Evolutionary conservation across 2,329 filamentous ascomycete genomes (phyloP).

Genomic region (Zymoseptoria crescenta): DNA sequence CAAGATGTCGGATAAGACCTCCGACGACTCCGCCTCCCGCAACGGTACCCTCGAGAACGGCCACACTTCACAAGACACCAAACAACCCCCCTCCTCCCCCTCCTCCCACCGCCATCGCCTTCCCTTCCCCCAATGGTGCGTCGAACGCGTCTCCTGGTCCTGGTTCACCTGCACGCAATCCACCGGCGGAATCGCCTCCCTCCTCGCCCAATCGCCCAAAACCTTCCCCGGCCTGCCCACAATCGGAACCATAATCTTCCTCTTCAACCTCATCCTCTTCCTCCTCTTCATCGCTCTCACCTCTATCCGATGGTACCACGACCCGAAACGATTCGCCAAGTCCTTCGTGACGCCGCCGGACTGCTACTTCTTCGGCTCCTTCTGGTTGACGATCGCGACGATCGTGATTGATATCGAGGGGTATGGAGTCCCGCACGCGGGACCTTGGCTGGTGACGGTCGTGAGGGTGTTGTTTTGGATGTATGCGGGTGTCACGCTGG

Average conservation of each 20-base stretch:
- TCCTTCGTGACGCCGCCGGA: conserved; percentile 57
- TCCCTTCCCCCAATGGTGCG: conserved; percentile 13
- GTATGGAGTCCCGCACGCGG: conserved; percentile 54
- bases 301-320: conserved; percentile 53
- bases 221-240: conserved; percentile 55
- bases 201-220: conserved; percentile 57
- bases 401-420: conserved; percentile 59
- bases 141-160: conserved; percentile 12
- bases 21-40: not conserved
- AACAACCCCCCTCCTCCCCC: not conserved
- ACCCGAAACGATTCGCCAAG: conserved; percentile 47
- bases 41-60: conserved; percentile 11
- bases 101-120: conserved; percentile 4
- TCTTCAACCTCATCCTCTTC: conserved; percentile 61
- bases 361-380: conserved; percentile 64
- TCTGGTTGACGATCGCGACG: conserved; percentile 60
- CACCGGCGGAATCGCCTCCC: conserved; percentile 59
- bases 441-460: conserved; percentile 48
- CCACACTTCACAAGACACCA: not conserved
- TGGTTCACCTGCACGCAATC: conserved; percentile 73
- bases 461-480: conserved; percentile 63
- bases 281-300: conserved; percentile 47
- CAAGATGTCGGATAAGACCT: not conserved
- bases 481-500: conserved; percentile 37
- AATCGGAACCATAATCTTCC: conserved; percentile 60